Evolutionary conservation across 2,329 filamentous ascomycete species (phyloP), one percentile per base, ranked within the genome.

Genomic region (Pseudogymnoascus sp.): DNA sequence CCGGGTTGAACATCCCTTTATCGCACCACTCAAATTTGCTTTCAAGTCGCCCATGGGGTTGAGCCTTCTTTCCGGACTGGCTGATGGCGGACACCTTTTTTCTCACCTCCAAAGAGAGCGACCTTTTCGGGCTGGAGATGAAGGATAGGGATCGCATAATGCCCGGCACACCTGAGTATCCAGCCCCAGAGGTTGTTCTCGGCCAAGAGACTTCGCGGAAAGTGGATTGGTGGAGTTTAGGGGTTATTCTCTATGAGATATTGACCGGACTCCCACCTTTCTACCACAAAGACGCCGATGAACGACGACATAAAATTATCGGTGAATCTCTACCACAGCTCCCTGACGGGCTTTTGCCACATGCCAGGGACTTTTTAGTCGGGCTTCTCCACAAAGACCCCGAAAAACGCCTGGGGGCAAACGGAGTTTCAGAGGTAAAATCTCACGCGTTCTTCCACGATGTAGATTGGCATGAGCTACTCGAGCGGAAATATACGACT

Each of bases 1-100:
- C 10, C 93, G 97, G 81, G 97, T 97, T 79, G 96, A 97, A 85
- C 97, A 96, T 71, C 93, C 93, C 12, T 97, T 97, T 78, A 97
- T 97, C 71, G 93, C 96, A 10, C 93, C 93, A 0, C 84, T 97
- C 71, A 97, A 97, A 76, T 96, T 97, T 77, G 96, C 92, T 34
- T 97, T 97, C 83, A 93, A 97, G 74, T 96, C 92, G 14, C 92
- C 93, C 4, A 92, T 96, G 78, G 96, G 96, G 81, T 85, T 97
- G 40, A 97, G 96, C 77, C 88, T 97, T 63, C 92, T 97, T 18
- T 78, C 97, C 65, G 93, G 93, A 1, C 97, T 97, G 73, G 93
- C 96, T 75, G 96, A 96, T 72, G 93, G 93, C 64, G 93, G 93
- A 70, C 92, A 97, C 78, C 80, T 97, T 60, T 97, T 97, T 83